Conservation (phyloP, 345 rosid genomes). For the Salix suchowensis region DNA sequence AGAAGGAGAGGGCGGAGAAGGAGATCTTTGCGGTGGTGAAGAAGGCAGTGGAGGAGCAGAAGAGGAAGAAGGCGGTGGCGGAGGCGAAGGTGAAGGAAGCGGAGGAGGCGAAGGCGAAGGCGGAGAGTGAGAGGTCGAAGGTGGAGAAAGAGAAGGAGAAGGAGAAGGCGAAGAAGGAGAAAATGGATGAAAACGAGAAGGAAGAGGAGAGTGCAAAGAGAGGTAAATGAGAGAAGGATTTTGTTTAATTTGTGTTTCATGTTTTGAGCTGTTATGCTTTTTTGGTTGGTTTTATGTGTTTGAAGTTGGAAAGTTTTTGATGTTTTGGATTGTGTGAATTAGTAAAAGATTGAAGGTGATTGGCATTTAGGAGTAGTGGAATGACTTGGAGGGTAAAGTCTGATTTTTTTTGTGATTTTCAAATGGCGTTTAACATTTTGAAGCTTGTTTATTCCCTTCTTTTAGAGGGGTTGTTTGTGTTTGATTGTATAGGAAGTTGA, state of each 20-base stretch:
- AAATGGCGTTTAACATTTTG: neutral
- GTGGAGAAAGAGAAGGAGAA: neutral
- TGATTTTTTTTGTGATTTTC: neutral
- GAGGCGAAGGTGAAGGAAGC: neutral
- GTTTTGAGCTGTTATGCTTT: neutral
- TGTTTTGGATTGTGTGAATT: neutral
- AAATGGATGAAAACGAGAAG: conserved; percentile 10
- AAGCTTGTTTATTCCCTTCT: neutral
- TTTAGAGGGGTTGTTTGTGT: neutral
- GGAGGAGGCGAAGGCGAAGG: conserved; percentile 29
- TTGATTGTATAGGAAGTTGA: neutral
- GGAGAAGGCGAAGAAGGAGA: neutral
- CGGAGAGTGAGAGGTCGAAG: conserved; percentile 27
- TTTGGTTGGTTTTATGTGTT: neutral
- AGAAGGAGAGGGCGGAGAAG: conserved; percentile 51
- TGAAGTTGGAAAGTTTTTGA: neutral
- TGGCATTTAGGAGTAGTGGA: neutral
- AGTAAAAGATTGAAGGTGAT: neutral
- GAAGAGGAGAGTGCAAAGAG: neutral
- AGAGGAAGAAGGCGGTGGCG: conserved; percentile 29
- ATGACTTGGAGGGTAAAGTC: neutral
- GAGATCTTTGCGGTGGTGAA: conserved; percentile 53
- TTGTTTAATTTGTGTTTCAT: neutral
- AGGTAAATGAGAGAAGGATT: neutral
- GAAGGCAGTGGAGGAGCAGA: conserved; percentile 47